A percentile compares a stretch with the other conserved stretches of the same genome.
phyloP scores from a whole-genome alignment of 208 protist genomes.

The Leishmania mexicana region DNA sequence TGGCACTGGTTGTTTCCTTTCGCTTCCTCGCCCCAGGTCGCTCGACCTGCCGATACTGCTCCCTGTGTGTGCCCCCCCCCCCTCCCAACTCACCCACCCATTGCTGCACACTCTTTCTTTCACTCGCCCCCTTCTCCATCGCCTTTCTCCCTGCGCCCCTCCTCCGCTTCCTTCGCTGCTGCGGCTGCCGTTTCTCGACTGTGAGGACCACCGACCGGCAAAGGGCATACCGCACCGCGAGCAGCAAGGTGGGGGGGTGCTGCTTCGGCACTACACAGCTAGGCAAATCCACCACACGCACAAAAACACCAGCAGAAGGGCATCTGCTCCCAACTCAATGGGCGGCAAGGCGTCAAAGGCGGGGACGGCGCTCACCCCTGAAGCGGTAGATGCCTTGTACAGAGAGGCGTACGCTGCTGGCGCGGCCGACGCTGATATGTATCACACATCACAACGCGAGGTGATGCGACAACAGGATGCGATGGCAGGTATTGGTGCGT shows the following conservation, averaged over 20 bases:
- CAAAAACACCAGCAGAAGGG: neutral
- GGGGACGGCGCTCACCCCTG: constrained; percentile 1
- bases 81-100: too few relatives aligned
- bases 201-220: neutral
- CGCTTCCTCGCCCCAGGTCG: neutral
- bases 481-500: constrained; percentile 21
- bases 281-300: neutral
- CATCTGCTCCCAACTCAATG: constrained; percentile 7
- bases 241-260: neutral
- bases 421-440: constrained; percentile 32
- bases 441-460: constrained; percentile 36
- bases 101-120: neutral
- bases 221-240: neutral
- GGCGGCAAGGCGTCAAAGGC: constrained; percentile 13
- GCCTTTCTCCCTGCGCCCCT: neutral
- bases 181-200: neutral
- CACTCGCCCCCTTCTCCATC: neutral
- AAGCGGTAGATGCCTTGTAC: constrained; percentile 36
- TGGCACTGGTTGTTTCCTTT: neutral
- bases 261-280: neutral
- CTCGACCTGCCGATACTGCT: neutral
- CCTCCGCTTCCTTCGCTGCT: neutral
- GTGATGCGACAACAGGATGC: constrained; percentile 29
- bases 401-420: constrained; percentile 48
- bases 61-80: neutral